phyloP scores from a whole-genome alignment of 225 moss, liverwort and hornwort species.

The Rhytidiadelphus loreus region DNA sequence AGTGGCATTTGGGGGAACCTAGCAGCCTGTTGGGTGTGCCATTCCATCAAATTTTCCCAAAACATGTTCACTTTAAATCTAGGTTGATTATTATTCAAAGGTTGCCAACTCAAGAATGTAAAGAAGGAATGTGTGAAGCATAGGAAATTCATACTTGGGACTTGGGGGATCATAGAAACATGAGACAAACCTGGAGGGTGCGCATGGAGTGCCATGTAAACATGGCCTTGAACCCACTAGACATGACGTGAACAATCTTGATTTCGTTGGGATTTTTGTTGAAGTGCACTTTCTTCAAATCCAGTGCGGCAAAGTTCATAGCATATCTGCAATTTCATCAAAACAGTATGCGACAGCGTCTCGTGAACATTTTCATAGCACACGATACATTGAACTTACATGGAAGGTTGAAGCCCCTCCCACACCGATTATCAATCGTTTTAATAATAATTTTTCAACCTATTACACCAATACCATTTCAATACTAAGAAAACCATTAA shows the following conservation, averaged over 20 bases:
- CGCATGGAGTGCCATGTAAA: conserved; percentile 69
- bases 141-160: not conserved
- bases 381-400: too few species aligned
- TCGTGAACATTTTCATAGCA: not conserved
- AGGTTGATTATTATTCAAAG: not conserved
- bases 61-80: not conserved
- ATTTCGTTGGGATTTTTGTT: conserved; percentile 34
- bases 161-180: not conserved
- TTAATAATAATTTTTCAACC: too few species aligned
- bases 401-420: not conserved
- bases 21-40: too few species aligned
- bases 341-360: not conserved
- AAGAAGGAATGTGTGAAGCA: not conserved
- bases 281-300: conserved; percentile 41
- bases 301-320: conserved; percentile 65
- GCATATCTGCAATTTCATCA: conserved; percentile 51
- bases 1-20: too few species aligned
- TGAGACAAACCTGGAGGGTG: conserved; percentile 58
- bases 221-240: conserved; percentile 76
- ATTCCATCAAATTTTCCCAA: too few species aligned
- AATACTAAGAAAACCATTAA: not conserved
- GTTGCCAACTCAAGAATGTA: not conserved
- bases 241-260: conserved; percentile 78
- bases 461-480: not conserved
- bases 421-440: not conserved